Base-by-base conservation (phyloP, 1,139 yeast genomes). In the Oligophagozyma castellii region DNA sequence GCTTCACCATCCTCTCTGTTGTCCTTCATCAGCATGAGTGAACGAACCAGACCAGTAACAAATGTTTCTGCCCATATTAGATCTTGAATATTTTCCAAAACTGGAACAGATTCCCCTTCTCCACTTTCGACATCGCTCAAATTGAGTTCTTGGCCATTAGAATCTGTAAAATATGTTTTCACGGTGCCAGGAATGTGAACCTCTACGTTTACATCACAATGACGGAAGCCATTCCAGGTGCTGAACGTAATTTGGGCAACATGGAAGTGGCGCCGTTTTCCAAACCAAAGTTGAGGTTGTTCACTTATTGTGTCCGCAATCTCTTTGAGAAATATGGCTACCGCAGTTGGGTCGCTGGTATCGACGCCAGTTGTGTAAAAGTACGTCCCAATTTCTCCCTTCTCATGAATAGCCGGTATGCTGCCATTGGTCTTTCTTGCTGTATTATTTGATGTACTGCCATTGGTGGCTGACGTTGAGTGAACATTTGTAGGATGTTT, bases 61-160 rank as follows among this genome's bases (percentile, higher is more conserved):
- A 75, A 83, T 0, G 93, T 77, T 50, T 89, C 98, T 14, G 64
- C 60, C 96, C 96, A 89, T 22, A 72, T 39, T 25, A 50, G 43
- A 4, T 65, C 67, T 14, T 58, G 56, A 14, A 58, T 56, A 18
- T 18, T 18, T 7, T 7, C 10, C 7, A 10, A 7, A 10, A 10
- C 7, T 7, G 7, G 7, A 7, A 18, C 20, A 10, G 7, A 7
- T n/a, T 43, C 40, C 5, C 37, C 40, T 12, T 39, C 42, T 12
- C 37, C 42, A 10, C 46, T 28, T 16, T 20, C 22, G 6, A 19
- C 5, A 12, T 15, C n/a, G 5, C 21, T 16, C 3, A 29, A 23
- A 13, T 37, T 53, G 31, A 49, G 39, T 37, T 58, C 61, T 30
- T 67, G 70, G 14, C 75, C 75, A 23, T 58, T 53, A 5, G 60